A percentile compares a stretch with the other conserved stretches of the same genome.
Conservation (phyloP, 148 eudicot species). For the Rhododendron kiyosumense region DNA sequence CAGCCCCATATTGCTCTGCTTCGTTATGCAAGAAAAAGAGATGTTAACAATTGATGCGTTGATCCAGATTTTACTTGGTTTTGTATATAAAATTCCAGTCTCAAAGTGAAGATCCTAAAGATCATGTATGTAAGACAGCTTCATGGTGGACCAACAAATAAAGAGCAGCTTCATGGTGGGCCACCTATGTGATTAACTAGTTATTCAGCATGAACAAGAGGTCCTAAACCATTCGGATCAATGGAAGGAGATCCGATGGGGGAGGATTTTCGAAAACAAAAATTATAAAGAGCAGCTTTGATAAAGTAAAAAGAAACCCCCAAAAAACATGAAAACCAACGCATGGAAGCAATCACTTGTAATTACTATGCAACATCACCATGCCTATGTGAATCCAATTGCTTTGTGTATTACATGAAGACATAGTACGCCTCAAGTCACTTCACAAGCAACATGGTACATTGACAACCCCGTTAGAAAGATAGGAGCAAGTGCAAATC, state of each 20-base stretch:
- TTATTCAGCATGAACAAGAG: neutral
- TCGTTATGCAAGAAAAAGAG: neutral
- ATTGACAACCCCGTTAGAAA: neutral
- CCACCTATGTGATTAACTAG: too few species aligned
- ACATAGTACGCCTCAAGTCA: too few species aligned
- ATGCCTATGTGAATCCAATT: neutral
- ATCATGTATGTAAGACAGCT: neutral
- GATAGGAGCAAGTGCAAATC: neutral
- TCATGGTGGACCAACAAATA: neutral
- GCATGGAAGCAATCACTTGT: too few species aligned
- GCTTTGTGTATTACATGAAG: neutral
- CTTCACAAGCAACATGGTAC: neutral
- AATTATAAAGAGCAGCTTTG: neutral
- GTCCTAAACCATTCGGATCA: too few species aligned
- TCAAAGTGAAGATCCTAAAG: neutral
- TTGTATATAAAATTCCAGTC: neutral
- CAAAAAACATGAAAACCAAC: too few species aligned
- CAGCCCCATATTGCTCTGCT: slow-evolving; percentile 96
- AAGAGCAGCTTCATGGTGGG: neutral
- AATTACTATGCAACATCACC: neutral
- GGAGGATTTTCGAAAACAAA: neutral
- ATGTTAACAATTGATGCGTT: too few species aligned
- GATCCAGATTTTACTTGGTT: too few species aligned
- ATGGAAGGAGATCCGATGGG: neutral
- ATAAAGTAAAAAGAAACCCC: neutral